Evolutionary conservation across 345 rosid genomes (phyloP).

Genomic region (Corchorus olitorius): DNA sequence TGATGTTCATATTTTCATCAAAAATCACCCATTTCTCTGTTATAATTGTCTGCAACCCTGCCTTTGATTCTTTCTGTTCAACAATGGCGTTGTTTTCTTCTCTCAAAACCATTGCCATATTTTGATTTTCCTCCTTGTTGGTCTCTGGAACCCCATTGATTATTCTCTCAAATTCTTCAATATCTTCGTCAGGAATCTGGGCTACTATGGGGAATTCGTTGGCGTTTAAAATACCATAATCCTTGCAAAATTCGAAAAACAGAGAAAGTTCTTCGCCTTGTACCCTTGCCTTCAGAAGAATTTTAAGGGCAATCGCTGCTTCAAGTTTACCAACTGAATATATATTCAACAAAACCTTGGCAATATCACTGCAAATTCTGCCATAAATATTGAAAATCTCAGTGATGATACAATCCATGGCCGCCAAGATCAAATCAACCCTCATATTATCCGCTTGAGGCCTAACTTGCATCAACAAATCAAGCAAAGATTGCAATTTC

Average conservation of each 20-base stretch:
- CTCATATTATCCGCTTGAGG: constrained; percentile 53
- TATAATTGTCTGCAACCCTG: constrained; percentile 41
- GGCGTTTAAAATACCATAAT: constrained; percentile 53
- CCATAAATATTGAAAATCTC: constrained; percentile 65
- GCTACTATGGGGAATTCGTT: constrained; percentile 47
- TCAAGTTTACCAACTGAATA: constrained; percentile 42
- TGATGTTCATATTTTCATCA: constrained; percentile 38
- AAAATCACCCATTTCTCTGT: constrained; percentile 67
- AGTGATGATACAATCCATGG: constrained; percentile 67
- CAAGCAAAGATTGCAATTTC: constrained; percentile 57
- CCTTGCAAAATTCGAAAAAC: constrained; percentile 56
- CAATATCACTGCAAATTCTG: constrained; percentile 57
- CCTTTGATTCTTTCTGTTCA: not conserved
- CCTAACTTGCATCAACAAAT: constrained; percentile 59
- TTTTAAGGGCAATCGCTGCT: constrained; percentile 50
- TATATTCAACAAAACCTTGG: constrained; percentile 42
- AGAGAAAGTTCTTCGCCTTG: constrained; percentile 48
- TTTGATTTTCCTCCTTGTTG: constrained; percentile 4
- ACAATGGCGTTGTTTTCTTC: constrained; percentile 2
- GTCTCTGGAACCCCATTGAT: constrained; percentile 33
- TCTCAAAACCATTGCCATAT: constrained; percentile 28
- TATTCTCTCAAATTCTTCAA: constrained; percentile 47
- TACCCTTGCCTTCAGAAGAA: constrained; percentile 50
- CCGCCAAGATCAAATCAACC: constrained; percentile 53
- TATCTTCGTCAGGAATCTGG: constrained; percentile 48